Base-by-base conservation (phyloP, 495 filamentous ascomycete genomes). In the Xylaria scruposa region DNA sequence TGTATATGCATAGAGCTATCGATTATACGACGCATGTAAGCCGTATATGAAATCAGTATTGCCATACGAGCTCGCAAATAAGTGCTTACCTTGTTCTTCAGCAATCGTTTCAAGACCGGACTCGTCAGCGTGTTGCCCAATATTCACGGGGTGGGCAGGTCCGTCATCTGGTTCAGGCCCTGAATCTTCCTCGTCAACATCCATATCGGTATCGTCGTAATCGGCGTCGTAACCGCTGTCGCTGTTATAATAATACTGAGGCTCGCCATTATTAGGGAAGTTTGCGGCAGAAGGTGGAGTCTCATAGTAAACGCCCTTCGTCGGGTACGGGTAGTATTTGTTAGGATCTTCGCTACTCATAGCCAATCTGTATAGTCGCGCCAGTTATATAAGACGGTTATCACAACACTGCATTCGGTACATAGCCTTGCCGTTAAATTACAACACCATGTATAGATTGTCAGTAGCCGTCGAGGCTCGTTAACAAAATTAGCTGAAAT, bases 311-410 rank as follows among this genome's bases (percentile, higher is more conserved):
- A 46, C 26, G 42, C 62, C 40, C 26, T 47, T 47, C 24, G 62
- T 65, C 29, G 42, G 42, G 62, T 65, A 65, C 9, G 62, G 62
- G 42, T 65, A 65, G 24, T 47, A 33, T 4, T 49, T 31, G 26
- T 47, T 17, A 6, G 17, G 42, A n/a, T 47, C 42, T 29, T 47
- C 42, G 40, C 3, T 19, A 29, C 13, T n/a, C 62, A 65, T 65
- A 26, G 62, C n/a, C n/a, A 38, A 21, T 8, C 21, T 15, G 2
- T 62, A 44, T 21, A 15, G 10, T 4, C 7, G 19, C 19, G n/a
- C 36, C 42, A 26, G 12, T 61, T 24, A 4, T 36, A 38, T 33
- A 17, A 59, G 6, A 36, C 13, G 19, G 54, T 36, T 36, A 24
- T 26, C 1, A 26, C 9, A 54, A 54, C 51, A 26, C 21, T 8